These are phyloP conservation scores for Usnea hakonensis DNA, from an alignment of 495 filamentous ascomycete species.

Conservation along the genomic window DNA sequence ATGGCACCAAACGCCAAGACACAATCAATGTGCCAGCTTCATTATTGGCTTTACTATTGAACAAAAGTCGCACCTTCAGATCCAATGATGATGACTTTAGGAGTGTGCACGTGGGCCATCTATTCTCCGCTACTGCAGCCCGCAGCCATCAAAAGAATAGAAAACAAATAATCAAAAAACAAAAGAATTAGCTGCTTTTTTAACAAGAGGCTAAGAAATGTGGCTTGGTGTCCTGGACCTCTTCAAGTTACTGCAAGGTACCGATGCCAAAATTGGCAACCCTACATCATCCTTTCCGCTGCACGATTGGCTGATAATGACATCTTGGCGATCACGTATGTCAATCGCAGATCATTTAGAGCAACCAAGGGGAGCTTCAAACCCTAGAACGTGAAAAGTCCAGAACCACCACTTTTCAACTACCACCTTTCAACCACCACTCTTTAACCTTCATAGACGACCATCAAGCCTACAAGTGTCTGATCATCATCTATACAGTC, in stretches of 20 bases:
- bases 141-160: background rate
- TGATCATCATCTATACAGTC: background rate
- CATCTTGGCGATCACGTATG: too few relatives aligned
- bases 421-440: background rate
- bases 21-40: too few relatives aligned
- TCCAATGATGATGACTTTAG: too few relatives aligned
- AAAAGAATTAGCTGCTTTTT: too few relatives aligned
- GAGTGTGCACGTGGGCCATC: too few relatives aligned
- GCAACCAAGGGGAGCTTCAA: background rate
- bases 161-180: background rate
- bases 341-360: background rate
- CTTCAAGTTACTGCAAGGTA: background rate
- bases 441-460: background rate
- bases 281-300: background rate
- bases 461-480: background rate
- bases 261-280: background rate
- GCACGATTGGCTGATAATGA: background rate
- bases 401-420: background rate
- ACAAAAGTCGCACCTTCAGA: too few relatives aligned
- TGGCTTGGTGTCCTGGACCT: background rate
- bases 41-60: too few relatives aligned
- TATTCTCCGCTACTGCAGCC: too few relatives aligned
- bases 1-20: too few relatives aligned
- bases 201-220: background rate
- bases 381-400: background rate